Evolutionary conservation across 2,329 filamentous ascomycete genomes (phyloP).

Genomic region (Chaetothyriales sp.): DNA sequence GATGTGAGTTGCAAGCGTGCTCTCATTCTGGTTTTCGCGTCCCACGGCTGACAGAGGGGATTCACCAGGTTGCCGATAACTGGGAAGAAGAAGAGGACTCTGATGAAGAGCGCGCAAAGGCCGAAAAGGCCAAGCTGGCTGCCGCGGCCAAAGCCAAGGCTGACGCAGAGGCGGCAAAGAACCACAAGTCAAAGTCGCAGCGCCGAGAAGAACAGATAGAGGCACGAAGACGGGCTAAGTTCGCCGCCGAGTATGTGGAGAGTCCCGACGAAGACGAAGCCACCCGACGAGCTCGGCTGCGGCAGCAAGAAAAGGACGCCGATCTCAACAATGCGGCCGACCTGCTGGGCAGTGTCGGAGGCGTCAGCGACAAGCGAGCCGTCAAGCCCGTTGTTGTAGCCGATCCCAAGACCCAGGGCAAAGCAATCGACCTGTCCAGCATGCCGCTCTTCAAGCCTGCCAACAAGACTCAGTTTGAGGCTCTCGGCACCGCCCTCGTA

Average conservation of each 20-base stretch:
- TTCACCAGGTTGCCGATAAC: slow-evolving; percentile 84
- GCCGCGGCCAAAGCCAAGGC: slow-evolving; percentile 77
- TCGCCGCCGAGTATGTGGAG: slow-evolving; percentile 40
- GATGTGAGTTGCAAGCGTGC: slow-evolving; percentile 47
- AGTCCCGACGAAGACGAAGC: slow-evolving; percentile 57
- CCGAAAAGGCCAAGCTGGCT: slow-evolving; percentile 71
- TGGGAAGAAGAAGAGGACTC: slow-evolving; percentile 97
- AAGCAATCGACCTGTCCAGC: slow-evolving; percentile 63
- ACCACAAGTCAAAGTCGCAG: slow-evolving; percentile 77
- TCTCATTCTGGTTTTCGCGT: background rate
- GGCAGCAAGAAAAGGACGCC: slow-evolving; percentile 66
- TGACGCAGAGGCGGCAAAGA: slow-evolving; percentile 71
- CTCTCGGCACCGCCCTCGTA: slow-evolving; percentile 60
- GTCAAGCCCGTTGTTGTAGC: slow-evolving; percentile 52
- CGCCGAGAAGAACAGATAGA: slow-evolving; percentile 68
- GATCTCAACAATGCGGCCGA: slow-evolving; percentile 85
- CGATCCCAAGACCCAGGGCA: slow-evolving; percentile 57
- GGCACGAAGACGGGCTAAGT: slow-evolving; percentile 38
- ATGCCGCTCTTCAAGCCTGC: slow-evolving; percentile 78
- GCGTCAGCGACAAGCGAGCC: slow-evolving; percentile 52
- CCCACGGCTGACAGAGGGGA: background rate
- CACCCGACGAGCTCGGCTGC: slow-evolving; percentile 57
- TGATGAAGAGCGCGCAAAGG: slow-evolving; percentile 91
- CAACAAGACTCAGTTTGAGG: slow-evolving; percentile 73
- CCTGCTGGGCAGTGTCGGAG: slow-evolving; percentile 63